Evolutionary conservation across 1,284 basidiomycete species (phyloP), one percentile per base, ranked within the genome.

Genomic region (Neolentinus lepideus): DNA sequence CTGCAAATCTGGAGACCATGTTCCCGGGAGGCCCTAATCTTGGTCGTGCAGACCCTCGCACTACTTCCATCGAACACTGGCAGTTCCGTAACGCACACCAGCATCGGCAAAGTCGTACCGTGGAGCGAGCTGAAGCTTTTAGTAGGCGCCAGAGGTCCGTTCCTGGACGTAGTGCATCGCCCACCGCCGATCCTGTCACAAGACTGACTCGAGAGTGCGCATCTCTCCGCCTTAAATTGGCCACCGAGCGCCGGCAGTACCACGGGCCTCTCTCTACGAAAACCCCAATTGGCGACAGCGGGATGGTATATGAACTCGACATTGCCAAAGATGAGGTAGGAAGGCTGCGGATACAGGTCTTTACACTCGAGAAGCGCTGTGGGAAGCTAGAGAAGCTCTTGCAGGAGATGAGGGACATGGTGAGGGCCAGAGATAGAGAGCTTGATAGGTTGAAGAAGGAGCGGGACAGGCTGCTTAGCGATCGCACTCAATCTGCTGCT

Each of bases 211-310:
- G 69, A 51, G 71, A 73, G 67, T 70, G 69, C 62, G 69, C 71
- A 56, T 69, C 72, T 58, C 75, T 80, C 69, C 78, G 76, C 63
- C 72, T 78, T 67, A 73, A 74, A 64, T 71, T 80, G 65, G 75
- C 75, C 54, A 75, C 73, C 57, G 65, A 50, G 47, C 47, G 47
- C 27, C 47, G 47, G 22, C 24, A 50, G 12, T 50, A 25, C 16
- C 24, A 26, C 27, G 24, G 14, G 11, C 24, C 24, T 25, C 47
- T 10, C 43, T 21, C 19, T 25, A 16, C 43, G 19, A 10, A 50
- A 26, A 4, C 11, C 24, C 47, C 47, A 11, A 29, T 29, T 22
- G 22, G 24, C 24, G 38, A 43, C 38, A 16, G 16, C 12, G 22
- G 22, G 6, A 50, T 50, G 47, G 47, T 11, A n/a, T 29, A 29